Evolutionary conservation across 805 yeast genomes (phyloP).

Genomic region (Zygosaccharomyces lentus): DNA sequence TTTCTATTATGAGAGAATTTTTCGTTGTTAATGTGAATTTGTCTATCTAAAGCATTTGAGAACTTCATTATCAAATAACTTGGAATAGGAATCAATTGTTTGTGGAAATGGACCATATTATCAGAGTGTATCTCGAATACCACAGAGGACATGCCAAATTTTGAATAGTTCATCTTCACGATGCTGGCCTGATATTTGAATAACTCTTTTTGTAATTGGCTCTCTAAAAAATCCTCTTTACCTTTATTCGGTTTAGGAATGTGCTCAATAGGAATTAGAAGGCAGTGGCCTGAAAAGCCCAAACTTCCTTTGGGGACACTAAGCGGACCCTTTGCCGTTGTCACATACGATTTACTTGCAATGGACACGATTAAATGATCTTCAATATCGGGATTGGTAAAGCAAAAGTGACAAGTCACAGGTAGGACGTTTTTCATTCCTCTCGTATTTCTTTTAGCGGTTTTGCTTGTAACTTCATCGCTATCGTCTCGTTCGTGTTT

Average conservation of each 20-base stretch:
- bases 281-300: constrained; percentile 73
- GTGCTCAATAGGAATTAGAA: constrained; percentile 77
- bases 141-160: constrained; percentile 47
- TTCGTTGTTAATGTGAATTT: constrained; percentile 44
- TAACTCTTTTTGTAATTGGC: constrained; percentile 42
- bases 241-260: constrained; percentile 41
- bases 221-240: constrained; percentile 16
- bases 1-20: constrained; percentile 41
- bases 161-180: constrained; percentile 43
- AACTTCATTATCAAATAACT: constrained; percentile 42
- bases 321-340: constrained; percentile 84
- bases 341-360: constrained; percentile 59
- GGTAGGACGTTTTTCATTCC: constrained; percentile 48
- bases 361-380: constrained; percentile 78
- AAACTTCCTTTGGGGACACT: constrained; percentile 47
- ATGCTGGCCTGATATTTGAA: constrained; percentile 45
- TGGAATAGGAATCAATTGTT: constrained; percentile 72
- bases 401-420: constrained; percentile 71
- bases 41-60: constrained; percentile 44
- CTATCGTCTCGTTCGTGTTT: constrained; percentile 9
- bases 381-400: constrained; percentile 72
- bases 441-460: constrained; percentile 19
- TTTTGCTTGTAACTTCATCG: not conserved
- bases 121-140: constrained; percentile 66
- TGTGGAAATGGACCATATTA: constrained; percentile 67